Base-by-base conservation (phyloP, 2,329 filamentous ascomycete species). In the Botrytis deweyae region DNA sequence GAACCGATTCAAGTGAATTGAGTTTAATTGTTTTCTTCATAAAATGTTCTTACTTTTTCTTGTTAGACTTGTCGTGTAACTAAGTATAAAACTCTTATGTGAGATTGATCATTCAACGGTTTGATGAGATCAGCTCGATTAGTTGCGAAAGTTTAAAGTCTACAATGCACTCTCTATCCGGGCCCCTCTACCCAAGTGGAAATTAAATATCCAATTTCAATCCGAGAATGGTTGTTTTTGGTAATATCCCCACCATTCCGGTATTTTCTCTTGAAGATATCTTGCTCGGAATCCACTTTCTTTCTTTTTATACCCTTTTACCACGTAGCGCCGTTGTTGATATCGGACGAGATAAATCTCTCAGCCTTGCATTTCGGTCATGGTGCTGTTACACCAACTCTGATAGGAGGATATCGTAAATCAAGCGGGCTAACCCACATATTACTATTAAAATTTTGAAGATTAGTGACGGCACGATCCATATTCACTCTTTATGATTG, bases 311-410 rank as follows among this genome's bases (percentile, higher is more conserved):
- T 59, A 40, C 49, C 66, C 66, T 55, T 29, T 55, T 59, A 29
- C 22, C 49, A n/a, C 29, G 12, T 70, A 70, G 52, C n/a, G 68
- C 68, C 20, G 16, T 8, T 38, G 18, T 71, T 40, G 61, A 72
- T 55, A 58, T 55, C 46, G 44, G 70, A 72, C 44, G 61, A 62
- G 29, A 58, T 58, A 46, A 33, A 58, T 46, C 33, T 61, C 40
- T 67, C 70, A 68, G 62, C 70, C 70, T 72, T 72, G 63, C 49
- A 72, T 72, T 67, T 72, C 70, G 61, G 70, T 72, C 62, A 68
- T 25, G 22, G 22, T 68, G 20, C 7, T n/a, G 10, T 46, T 16
- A 46, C 8, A 33, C 36, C 7, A 9, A n/a, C 4, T 72, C 12
- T 58, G 46, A 72, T 72, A 67, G 70, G 62, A 68, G 7, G 40